Conservation (phyloP, 2,329 filamentous ascomycete genomes). For the Chaetomiaceae sp. region DNA sequence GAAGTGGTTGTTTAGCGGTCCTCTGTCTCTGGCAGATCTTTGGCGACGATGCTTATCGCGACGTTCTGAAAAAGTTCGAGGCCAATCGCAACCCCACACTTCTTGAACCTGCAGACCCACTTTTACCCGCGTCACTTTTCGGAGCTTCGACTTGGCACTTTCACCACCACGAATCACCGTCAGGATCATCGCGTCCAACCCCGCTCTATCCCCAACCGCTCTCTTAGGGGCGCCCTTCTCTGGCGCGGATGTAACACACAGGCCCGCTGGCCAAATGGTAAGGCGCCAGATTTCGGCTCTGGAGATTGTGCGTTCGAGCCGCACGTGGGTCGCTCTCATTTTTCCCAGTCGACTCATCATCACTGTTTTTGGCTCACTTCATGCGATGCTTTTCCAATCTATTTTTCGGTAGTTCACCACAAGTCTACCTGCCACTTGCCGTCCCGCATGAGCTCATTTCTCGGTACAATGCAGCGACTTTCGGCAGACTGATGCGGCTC, state of each 20-base stretch:
- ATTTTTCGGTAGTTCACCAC: too few species aligned
- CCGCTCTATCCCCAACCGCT: background rate
- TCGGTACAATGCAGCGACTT: too few species aligned
- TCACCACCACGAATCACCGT: background rate
- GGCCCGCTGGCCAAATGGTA: conserved; percentile 30
- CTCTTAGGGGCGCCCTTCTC: too few species aligned
- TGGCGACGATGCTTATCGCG: conserved; percentile 18
- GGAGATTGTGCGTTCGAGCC: conserved; percentile 30
- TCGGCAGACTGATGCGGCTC: too few species aligned
- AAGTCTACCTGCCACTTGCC: too few species aligned
- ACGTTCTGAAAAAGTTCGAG: conserved; percentile 15
- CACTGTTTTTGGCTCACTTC: conserved; percentile 3
- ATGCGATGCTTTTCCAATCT: too few species aligned
- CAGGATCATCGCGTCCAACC: background rate
- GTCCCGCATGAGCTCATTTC: too few species aligned
- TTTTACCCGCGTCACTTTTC: conserved; percentile 17
- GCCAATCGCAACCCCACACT: conserved; percentile 19
- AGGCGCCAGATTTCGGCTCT: conserved; percentile 30
- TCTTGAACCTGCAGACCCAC: conserved; percentile 3
- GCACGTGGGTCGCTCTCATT: conserved; percentile 27
- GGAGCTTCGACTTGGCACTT: background rate
- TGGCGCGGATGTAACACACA: background rate
- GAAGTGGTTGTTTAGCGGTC: background rate
- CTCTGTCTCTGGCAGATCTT: background rate
- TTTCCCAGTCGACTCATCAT: too few species aligned